Base-by-base conservation (phyloP, 192 early-diverging fungal genomes). In the Funneliformis mosseae region DNA sequence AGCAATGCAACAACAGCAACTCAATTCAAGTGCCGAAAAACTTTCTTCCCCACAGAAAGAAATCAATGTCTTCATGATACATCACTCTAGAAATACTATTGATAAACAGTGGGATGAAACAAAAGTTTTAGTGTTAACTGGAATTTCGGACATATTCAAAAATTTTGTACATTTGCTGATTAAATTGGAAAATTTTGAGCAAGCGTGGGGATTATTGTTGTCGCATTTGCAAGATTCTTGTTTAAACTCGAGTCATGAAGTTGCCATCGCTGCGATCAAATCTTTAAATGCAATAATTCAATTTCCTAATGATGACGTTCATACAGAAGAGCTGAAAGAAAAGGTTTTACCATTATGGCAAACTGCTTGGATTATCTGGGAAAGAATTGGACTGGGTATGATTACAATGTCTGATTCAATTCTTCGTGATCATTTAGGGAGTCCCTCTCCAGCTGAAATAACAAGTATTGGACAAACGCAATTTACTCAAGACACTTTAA, bases 21-120 rank as follows among this genome's bases (percentile, higher is more conserved):
- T 74, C 33, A 78, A 80, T 27, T 75, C 74, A 2, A 55, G 77
- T 6, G 67, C 78, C 66, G 85, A 84, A 14, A 87, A 83, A 81
- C 71, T 81, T 23, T 79, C 81, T 23, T 81, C 86, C 16, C 84
- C 86, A 27, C 83, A 86, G 10, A 76, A 84, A 55, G 88, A 88
- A 74, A 45, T 74, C 8, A 76, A 48, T 46, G 79, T 80, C 18
- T 83, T 87, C 41, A 84, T 88, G 86, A 66, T 90, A 10, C 90
- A 90, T 45, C 92, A 90, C 77, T 90, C 89, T 14, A 83, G 88
- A 16, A 88, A 89, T 63, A 90, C 93, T 8, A 82, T 84, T 2
- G 83, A 88, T 69, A 97, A 97, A 79, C 94, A 94, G 78, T 97
- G 95, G 95, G 94, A 97, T 80, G 95, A 97, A 81, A 96, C 95